A percentile compares a stretch with the other conserved stretches of the same genome.
Evolutionary conservation across 495 filamentous ascomycete genomes (phyloP).

Genomic region (Penicillium subrubescens): DNA sequence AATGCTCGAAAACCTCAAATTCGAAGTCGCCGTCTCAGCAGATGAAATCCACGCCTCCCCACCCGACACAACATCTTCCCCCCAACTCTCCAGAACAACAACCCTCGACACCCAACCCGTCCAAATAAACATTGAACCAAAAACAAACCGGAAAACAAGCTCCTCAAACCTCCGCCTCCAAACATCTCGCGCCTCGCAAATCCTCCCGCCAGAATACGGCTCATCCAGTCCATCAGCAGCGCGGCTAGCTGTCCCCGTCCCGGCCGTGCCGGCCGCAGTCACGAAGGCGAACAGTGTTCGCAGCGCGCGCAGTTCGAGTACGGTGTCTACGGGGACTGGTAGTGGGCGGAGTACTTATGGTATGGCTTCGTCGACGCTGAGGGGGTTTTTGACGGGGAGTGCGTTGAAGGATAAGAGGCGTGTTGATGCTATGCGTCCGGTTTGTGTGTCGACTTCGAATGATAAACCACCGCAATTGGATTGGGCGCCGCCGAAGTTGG

Average conservation of each 20-base stretch:
- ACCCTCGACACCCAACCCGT: slow-evolving; percentile 2
- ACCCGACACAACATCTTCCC: slow-evolving; percentile 18
- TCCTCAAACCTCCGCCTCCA: slow-evolving; percentile 27
- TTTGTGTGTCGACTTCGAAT: slow-evolving; percentile 35
- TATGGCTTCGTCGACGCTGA: slow-evolving; percentile 42
- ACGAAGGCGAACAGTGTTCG: slow-evolving; percentile 43
- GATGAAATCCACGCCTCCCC: slow-evolving; percentile 33
- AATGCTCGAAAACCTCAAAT: slow-evolving; percentile 44
- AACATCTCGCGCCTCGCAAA: slow-evolving; percentile 26
- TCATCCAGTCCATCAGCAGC: slow-evolving; percentile 24
- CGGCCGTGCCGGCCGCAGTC: slow-evolving; percentile 33
- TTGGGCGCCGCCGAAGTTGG: slow-evolving; percentile 47
- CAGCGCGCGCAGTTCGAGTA: slow-evolving; percentile 47
- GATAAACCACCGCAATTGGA: slow-evolving; percentile 44
- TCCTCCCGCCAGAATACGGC: slow-evolving; percentile 31
- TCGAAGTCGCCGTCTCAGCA: slow-evolving; percentile 41
- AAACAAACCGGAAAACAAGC: slow-evolving; percentile 12
- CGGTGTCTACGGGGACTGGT: slow-evolving; percentile 40
- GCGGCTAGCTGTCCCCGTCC: slow-evolving; percentile 41
- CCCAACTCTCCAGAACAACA: slow-evolving; percentile 10
- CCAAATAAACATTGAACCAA: slow-evolving; percentile 3
- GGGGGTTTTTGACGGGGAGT: slow-evolving; percentile 39
- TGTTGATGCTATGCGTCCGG: slow-evolving; percentile 36
- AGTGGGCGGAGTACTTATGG: slow-evolving; percentile 47
- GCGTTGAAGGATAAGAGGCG: slow-evolving; percentile 37